Conservation (phyloP, 1,284 basidiomycete genomes). For the Leccinum laetum region DNA sequence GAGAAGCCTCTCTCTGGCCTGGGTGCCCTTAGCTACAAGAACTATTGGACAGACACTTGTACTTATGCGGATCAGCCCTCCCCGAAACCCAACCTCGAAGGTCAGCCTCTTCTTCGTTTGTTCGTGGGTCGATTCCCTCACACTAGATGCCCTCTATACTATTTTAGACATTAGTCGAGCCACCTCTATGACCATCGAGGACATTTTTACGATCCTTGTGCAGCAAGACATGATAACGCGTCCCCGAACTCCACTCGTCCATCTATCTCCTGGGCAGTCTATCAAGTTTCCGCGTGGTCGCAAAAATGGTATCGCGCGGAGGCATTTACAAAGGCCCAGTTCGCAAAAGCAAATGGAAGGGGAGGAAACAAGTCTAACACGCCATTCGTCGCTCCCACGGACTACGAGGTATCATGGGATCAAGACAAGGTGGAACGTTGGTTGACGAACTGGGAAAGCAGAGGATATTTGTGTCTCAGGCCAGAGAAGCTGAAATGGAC, state of each 20-base stretch:
- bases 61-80: constrained; percentile 74
- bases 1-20: constrained; percentile 92
- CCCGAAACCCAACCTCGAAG: constrained; percentile 68
- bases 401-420: constrained; percentile 82
- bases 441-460: constrained; percentile 72
- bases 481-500: constrained; percentile 95
- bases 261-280: constrained; percentile 62
- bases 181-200: constrained; percentile 92
- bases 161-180: constrained; percentile 78
- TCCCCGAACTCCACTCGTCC: constrained; percentile 56
- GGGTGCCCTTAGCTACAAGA: constrained; percentile 90
- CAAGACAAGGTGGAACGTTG: constrained; percentile 67
- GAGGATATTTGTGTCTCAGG: constrained; percentile 79
- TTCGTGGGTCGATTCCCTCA: constrained; percentile 16
- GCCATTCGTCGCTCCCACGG: constrained; percentile 66
- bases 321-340: constrained; percentile 58
- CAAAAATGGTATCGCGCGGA: constrained; percentile 62
- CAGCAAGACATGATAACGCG: constrained; percentile 77
- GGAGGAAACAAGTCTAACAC: constrained; percentile 40
- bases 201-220: constrained; percentile 79
- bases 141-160: constrained; percentile 16
- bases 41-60: constrained; percentile 87
- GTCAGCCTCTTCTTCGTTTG: constrained; percentile 42
- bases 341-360: constrained; percentile 49
- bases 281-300: constrained; percentile 73